Percentiles rank a stretch among this genome's conserved stretches.
Conservation (phyloP, 192 early-diverging fungal genomes). For the Umbelopsis isabellina region DNA sequence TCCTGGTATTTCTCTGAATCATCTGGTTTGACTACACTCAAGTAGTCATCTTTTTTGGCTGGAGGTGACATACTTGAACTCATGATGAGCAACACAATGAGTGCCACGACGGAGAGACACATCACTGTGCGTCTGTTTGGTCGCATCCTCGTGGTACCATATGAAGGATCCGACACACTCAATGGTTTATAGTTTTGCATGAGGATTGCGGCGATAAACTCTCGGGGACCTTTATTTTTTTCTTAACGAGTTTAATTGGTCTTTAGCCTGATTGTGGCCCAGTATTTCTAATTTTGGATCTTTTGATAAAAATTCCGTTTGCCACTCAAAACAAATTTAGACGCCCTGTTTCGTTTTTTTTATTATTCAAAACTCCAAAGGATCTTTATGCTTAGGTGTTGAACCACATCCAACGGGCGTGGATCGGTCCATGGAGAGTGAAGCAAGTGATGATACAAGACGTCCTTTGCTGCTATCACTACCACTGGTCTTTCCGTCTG, state of each 20-base stretch:
- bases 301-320: neutral
- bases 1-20: neutral
- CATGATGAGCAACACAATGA: slow-evolving; percentile 14
- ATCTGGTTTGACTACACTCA: neutral
- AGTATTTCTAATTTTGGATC: neutral
- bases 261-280: neutral
- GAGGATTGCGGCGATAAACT: neutral
- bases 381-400: slow-evolving; percentile 44
- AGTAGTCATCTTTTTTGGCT: slow-evolving; percentile 7
- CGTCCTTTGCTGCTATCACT: slow-evolving; percentile 1
- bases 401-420: slow-evolving; percentile 50
- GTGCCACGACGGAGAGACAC: slow-evolving; percentile 7
- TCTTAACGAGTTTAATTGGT: neutral
- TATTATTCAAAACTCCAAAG: slow-evolving; percentile 49
- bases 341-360: neutral
- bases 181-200: slow-evolving; percentile 3
- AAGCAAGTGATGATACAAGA: slow-evolving; percentile 17
- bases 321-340: neutral
- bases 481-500: slow-evolving; percentile 5
- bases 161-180: slow-evolving; percentile 19
- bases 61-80: slow-evolving; percentile 1
- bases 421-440: slow-evolving; percentile 13
- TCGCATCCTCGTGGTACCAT: slow-evolving; percentile 8
- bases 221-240: neutral
- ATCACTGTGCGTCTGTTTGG: slow-evolving; percentile 1